Evolutionary conservation across 2,329 filamentous ascomycete species (phyloP).

Genomic region (Didymella pomorum): DNA sequence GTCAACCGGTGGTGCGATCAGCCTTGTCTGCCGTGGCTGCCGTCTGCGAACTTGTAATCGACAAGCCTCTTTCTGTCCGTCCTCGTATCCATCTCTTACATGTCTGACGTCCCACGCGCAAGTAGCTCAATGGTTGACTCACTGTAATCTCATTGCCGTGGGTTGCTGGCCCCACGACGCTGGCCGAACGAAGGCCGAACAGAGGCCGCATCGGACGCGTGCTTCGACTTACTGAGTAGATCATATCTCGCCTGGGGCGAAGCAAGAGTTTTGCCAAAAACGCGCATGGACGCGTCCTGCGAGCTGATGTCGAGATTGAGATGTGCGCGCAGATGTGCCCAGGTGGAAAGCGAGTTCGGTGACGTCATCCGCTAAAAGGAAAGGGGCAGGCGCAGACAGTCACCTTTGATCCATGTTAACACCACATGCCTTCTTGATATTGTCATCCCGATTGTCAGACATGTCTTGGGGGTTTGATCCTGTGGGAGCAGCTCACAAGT

Average conservation of each 20-base stretch:
- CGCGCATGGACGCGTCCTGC: background rate
- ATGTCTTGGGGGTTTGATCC: background rate
- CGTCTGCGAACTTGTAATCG: background rate
- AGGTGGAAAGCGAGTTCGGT: background rate
- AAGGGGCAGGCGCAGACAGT: background rate
- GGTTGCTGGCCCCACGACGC: background rate
- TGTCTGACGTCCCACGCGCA: background rate
- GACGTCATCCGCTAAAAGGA: background rate
- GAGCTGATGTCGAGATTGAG: background rate
- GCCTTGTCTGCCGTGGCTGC: background rate
- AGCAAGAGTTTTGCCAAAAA: background rate
- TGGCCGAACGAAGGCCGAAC: background rate
- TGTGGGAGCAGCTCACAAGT: background rate
- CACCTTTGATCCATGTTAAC: background rate
- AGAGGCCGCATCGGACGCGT: background rate
- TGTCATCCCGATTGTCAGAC: background rate
- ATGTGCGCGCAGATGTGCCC: background rate
- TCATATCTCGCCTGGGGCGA: background rate
- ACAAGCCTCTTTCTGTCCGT: background rate
- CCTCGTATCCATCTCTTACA: background rate
- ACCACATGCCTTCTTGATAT: background rate
- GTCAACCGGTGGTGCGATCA: background rate
- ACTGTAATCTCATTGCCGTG: background rate
- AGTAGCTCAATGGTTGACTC: background rate
- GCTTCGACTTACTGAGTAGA: background rate